Base-by-base conservation (phyloP, 1,284 basidiomycete species). In the Ustanciosporium gigantosporum region DNA sequence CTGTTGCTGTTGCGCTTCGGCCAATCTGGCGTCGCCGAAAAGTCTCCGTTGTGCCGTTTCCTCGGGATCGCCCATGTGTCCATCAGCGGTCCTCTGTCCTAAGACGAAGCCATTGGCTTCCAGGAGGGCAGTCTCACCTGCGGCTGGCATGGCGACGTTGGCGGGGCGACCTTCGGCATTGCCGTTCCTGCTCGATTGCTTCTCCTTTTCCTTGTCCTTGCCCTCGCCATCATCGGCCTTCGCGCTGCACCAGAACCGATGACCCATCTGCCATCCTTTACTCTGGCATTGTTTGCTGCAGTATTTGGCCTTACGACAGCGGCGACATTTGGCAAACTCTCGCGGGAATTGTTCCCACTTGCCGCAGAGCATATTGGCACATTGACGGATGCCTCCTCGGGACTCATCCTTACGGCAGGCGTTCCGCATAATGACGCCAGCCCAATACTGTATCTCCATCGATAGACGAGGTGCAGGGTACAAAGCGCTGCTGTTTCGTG, bases 371-470 rank as follows among this genome's bases (percentile, higher is more conserved):
- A 84, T 97, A 78, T 96, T 95, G 4, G 95, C 95, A 82, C 94
- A 98, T 79, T 97, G 95, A 51, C 94, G 81, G 60, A 97, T 93
- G 4, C 95, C 95, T 53, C 91, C 91, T 35, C 88, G 81, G 19
- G 62, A 58, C 57, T 96, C 93, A 74, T 98, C 94, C 82, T 98
- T 98, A 76, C 94, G 83, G 80, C 94, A 98, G 6, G 95, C 94
- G 77, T 98, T 98, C 42, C 95, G 85, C 94, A 98, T 98, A 73
- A 97, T 96, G 13, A 97, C 94, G 3, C 93, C 92, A 0, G 94
- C 94, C 95, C 94, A 98, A 76, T 96, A 97, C 80, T 97, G 91
- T 41, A 98, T 95, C 79, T 97, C 93, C 19, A 83, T 82, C 0
- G 92, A 91, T 5, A 97, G 82, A 84, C 51, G 90, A 80, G 65